Percentiles rank a stretch among this genome's conserved stretches.
Conservation (phyloP, 2,329 filamentous ascomycete genomes). For the Ilyonectria robusta region DNA sequence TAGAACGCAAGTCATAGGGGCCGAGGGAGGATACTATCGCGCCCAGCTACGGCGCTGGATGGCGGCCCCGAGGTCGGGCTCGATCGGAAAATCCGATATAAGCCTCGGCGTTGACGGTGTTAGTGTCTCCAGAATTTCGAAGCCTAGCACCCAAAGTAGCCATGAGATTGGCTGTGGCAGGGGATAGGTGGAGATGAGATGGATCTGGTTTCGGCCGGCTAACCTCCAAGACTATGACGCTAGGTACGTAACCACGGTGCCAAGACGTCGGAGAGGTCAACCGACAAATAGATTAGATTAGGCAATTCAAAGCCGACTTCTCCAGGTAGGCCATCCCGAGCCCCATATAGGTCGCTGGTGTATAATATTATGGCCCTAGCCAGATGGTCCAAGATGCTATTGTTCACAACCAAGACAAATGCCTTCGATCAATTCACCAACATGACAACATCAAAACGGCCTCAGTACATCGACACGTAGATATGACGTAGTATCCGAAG, state of each 20-base stretch:
- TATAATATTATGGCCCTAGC: no score
- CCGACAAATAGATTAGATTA: not conserved
- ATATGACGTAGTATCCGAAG: no score
- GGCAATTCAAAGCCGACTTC: not conserved
- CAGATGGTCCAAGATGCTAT: no score
- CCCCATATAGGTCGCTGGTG: not conserved
- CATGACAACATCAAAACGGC: no score
- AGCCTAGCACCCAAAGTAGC: not conserved
- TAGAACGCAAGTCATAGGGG: conserved; percentile 23
- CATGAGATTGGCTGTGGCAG: conserved; percentile 10
- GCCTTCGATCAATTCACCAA: no score
- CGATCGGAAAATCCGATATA: conserved; percentile 15
- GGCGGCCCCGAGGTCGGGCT: conserved; percentile 22
- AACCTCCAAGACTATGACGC: not conserved
- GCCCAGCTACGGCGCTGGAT: conserved; percentile 14
- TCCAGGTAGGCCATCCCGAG: not conserved
- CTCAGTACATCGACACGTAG: no score
- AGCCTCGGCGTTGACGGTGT: conserved; percentile 13
- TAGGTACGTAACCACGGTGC: not conserved
- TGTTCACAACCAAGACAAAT: no score
- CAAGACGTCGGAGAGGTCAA: not conserved
- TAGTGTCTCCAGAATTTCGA: conserved; percentile 13
- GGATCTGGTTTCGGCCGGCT: conserved; percentile 1
- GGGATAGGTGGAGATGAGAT: conserved; percentile 2
- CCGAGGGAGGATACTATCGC: conserved; percentile 2